phyloP scores from a whole-genome alignment of 1,284 basidiomycete genomes.

The Marasmius oreades region DNA sequence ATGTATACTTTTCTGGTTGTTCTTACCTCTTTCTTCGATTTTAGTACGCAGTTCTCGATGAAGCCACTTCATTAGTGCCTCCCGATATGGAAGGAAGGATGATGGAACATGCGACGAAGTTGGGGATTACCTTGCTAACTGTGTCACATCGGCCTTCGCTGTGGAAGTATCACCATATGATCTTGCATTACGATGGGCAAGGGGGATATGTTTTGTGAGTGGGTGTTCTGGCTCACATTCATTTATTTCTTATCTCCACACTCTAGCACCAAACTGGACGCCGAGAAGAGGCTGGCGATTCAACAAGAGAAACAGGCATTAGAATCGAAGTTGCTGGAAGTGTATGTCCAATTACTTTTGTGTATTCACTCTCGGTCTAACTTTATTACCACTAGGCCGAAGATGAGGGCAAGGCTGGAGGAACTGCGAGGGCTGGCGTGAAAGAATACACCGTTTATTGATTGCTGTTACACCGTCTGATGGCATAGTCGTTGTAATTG shows the following conservation, averaged over 20 bases:
- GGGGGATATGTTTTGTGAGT: slow-evolving; percentile 84
- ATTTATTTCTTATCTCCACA: slow-evolving; percentile 6
- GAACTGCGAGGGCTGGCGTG: slow-evolving; percentile 48
- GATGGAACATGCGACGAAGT: slow-evolving; percentile 90
- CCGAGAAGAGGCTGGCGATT: slow-evolving; percentile 85
- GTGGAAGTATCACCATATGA: slow-evolving; percentile 94
- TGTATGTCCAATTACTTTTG: slow-evolving; percentile 44
- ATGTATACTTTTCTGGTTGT: neutral
- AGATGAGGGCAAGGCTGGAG: slow-evolving; percentile 73
- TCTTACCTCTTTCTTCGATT: slow-evolving; percentile 9
- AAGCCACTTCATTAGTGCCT: slow-evolving; percentile 93
- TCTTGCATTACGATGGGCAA: slow-evolving; percentile 86
- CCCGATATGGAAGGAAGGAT: slow-evolving; percentile 91
- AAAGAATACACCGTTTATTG: neutral
- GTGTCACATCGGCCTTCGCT: slow-evolving; percentile 90
- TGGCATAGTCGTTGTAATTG: too few relatives aligned
- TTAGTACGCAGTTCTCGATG: slow-evolving; percentile 94
- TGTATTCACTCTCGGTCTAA: neutral
- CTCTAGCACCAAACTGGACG: slow-evolving; percentile 90
- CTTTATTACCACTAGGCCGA: slow-evolving; percentile 50
- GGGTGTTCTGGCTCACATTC: neutral
- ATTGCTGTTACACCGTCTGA: neutral
- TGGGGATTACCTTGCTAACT: slow-evolving; percentile 88
- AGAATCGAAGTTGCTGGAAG: slow-evolving; percentile 77
- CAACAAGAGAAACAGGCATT: slow-evolving; percentile 92